Evolutionary conservation across 768 basidiomycete species (phyloP).

Genomic region (Chiua virens): DNA sequence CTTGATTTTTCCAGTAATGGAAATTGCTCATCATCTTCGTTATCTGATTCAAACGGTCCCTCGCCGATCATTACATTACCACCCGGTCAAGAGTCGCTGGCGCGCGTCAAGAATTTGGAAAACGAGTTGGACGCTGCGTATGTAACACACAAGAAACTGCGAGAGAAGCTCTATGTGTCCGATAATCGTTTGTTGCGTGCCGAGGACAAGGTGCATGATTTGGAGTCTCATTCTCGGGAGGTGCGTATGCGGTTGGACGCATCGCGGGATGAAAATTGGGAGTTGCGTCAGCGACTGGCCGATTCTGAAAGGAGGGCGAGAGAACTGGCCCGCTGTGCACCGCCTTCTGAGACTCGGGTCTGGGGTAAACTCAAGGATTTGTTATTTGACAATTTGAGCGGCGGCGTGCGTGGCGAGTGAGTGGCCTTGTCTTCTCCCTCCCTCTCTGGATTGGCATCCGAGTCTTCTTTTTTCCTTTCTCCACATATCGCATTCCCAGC

Average conservation of each 20-base stretch:
- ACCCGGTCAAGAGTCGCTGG: background rate
- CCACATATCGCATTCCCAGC: slow-evolving; percentile 21
- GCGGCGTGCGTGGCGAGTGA: slow-evolving; percentile 22
- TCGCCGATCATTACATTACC: background rate
- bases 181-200: slow-evolving; percentile 12
- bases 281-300: slow-evolving; percentile 22
- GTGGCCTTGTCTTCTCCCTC: background rate
- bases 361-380: slow-evolving; percentile 31
- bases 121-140: slow-evolving; percentile 21
- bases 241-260: slow-evolving; percentile 17
- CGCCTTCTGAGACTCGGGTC: slow-evolving; percentile 20
- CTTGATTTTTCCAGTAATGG: slow-evolving; percentile 22
- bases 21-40: background rate
- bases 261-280: slow-evolving; percentile 19
- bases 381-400: slow-evolving; percentile 28
- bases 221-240: slow-evolving; percentile 25
- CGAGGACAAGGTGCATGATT: slow-evolving; percentile 11
- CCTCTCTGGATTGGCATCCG: slow-evolving; percentile 6
- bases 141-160: slow-evolving; percentile 13
- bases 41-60: background rate
- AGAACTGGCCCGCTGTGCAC: slow-evolving; percentile 15
- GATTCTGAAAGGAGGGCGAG: slow-evolving; percentile 22
- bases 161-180: slow-evolving; percentile 19
- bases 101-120: slow-evolving; percentile 24
- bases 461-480: slow-evolving; percentile 7